These are phyloP conservation scores for Juncus effusus DNA, from an alignment of 176 grass and related monocot genomes.

Conservation along the genomic window DNA sequence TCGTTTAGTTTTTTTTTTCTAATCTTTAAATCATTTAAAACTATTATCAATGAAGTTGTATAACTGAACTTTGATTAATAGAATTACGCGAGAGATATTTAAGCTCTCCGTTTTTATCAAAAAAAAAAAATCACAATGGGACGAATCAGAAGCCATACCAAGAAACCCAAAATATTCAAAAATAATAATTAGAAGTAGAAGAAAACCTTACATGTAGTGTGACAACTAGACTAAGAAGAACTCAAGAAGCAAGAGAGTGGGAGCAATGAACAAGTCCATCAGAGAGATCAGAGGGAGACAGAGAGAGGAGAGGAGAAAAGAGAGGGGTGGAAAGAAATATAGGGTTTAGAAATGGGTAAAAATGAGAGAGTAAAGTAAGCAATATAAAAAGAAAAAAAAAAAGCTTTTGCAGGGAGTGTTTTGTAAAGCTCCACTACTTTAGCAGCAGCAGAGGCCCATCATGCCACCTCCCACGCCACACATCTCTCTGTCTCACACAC, in stretches of 20 bases:
- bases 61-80: too few species aligned
- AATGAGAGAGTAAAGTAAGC: not conserved
- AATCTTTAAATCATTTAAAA: too few species aligned
- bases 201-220: conserved; percentile 13
- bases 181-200: too few species aligned
- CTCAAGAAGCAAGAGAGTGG: conserved; percentile 20
- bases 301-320: conserved; percentile 10
- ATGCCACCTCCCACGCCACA: conserved; percentile 49
- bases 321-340: not conserved
- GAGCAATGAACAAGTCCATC: conserved; percentile 28
- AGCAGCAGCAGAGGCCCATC: conserved; percentile 32
- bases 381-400: conserved; percentile 36
- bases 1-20: too few species aligned
- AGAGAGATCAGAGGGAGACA: conserved; percentile 32
- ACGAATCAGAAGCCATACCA: too few species aligned
- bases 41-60: too few species aligned
- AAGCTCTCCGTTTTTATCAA: too few species aligned
- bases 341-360: not conserved
- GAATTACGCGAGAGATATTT: too few species aligned
- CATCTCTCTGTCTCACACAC: not conserved
- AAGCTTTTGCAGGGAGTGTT: conserved; percentile 44
- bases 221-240: not conserved
- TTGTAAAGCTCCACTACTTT: conserved; percentile 24
- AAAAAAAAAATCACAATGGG: too few species aligned
- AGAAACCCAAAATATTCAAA: too few species aligned